Conservation (phyloP, 73 alveolate genomes). For the Stentor roeselii region DNA sequence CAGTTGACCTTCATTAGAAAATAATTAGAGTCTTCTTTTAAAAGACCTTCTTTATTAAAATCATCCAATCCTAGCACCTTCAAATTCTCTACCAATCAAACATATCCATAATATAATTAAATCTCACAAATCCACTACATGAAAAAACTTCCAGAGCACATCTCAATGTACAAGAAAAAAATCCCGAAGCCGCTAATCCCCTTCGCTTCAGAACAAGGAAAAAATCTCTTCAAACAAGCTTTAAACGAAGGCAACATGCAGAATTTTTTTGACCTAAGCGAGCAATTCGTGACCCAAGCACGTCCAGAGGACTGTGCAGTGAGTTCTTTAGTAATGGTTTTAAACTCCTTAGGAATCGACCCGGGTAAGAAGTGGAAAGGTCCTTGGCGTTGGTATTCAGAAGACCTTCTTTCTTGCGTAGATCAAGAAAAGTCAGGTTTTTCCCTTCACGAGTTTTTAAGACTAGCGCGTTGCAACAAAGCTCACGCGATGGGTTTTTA, state of each 20-base stretch:
- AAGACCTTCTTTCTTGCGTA: constrained; percentile 45
- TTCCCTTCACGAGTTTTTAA: constrained; percentile 42
- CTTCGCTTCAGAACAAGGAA: constrained; percentile 41
- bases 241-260: constrained; percentile 49
- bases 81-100: not conserved
- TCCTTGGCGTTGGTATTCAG: constrained; percentile 63
- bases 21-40: no score
- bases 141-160: not conserved
- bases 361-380: constrained; percentile 56
- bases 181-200: constrained; percentile 38
- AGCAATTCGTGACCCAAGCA: constrained; percentile 46
- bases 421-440: constrained; percentile 39
- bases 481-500: constrained; percentile 45
- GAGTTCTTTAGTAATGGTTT: constrained; percentile 51
- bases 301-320: constrained; percentile 59
- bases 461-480: constrained; percentile 43
- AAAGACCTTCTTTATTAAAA: no score
- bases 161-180: constrained; percentile 31
- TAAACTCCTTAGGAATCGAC: constrained; percentile 46
- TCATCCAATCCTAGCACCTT: no score
- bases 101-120: no score
- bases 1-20: no score
- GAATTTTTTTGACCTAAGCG: constrained; percentile 47
- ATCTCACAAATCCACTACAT: not conserved
- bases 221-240: constrained; percentile 46